Conservation (phyloP, 2,329 filamentous ascomycete species). For the Talaromyces funiculosus region DNA sequence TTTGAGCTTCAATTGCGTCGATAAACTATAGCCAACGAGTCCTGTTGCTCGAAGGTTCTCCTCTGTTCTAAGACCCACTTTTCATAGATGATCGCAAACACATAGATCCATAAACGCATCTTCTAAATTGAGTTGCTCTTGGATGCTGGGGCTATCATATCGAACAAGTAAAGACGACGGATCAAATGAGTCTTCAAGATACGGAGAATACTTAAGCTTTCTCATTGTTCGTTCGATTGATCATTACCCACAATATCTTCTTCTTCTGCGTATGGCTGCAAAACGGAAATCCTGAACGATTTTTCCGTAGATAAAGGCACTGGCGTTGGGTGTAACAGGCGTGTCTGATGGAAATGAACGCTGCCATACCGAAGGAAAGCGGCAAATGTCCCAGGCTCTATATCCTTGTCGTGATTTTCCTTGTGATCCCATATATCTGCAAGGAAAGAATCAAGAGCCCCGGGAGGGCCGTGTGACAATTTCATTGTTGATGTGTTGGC, state of each 20-base stretch:
- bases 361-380: constrained; percentile 4
- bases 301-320: constrained; percentile 1
- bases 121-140: background rate
- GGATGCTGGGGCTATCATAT: background rate
- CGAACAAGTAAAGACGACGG: background rate
- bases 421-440: constrained; percentile 30
- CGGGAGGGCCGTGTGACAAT: constrained; percentile 27
- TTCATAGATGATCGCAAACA: background rate
- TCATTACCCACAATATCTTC: background rate
- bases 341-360: constrained; percentile 9
- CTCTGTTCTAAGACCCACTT: no score
- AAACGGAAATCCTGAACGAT: background rate
- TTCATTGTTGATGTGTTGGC: constrained; percentile 31
- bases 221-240: background rate
- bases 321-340: background rate
- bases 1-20: background rate
- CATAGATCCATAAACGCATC: background rate
- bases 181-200: background rate
- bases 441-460: constrained; percentile 24
- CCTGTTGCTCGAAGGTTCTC: background rate
- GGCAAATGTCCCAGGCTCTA: constrained; percentile 7
- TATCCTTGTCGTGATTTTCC: constrained; percentile 27
- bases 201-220: background rate
- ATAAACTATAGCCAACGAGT: background rate
- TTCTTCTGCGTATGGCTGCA: background rate